These are phyloP conservation scores for Starmera amethionina DNA, from an alignment of 805 yeast genomes.

Conservation along the genomic window DNA sequence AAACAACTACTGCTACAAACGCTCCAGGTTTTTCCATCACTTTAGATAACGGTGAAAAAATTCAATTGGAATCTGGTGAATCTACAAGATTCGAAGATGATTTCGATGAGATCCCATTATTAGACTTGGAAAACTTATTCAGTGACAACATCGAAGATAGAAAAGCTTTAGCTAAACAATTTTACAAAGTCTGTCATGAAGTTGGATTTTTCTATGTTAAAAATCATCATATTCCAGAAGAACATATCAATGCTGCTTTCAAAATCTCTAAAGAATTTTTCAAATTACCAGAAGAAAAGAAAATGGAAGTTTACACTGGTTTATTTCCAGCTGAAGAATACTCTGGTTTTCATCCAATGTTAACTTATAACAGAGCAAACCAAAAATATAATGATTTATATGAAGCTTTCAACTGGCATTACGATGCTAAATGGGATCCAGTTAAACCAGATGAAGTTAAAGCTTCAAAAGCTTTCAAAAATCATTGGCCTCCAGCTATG, in stretches of 20 bases:
- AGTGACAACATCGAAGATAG: conserved; percentile 5
- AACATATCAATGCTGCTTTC: conserved; percentile 13
- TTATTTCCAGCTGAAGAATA: conserved; percentile 13
- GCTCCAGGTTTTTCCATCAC: background rate
- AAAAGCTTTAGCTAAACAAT: conserved; percentile 10
- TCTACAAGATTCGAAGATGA: background rate
- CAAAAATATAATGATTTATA: conserved; percentile 18
- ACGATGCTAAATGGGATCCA: conserved; percentile 15
- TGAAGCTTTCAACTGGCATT: conserved; percentile 25
- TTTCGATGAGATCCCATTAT: background rate
- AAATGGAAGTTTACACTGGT: conserved; percentile 18
- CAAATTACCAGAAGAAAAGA: conserved; percentile 15
- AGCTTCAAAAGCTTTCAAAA: conserved; percentile 15
- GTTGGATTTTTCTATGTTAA: conserved; percentile 23
- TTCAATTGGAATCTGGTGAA: background rate
- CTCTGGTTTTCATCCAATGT: conserved; percentile 16
- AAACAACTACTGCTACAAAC: too few species aligned
- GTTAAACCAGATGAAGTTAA: conserved; percentile 9
- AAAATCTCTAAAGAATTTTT: conserved; percentile 18
- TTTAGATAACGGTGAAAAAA: background rate
- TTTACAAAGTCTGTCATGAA: conserved; percentile 15
- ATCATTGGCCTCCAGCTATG: conserved; percentile 19
- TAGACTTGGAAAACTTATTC: background rate
- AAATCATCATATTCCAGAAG: conserved; percentile 20
- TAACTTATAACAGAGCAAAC: conserved; percentile 11